A percentile compares a stretch with the other conserved stretches of the same genome.
Evolutionary conservation across 805 yeast species (phyloP).

Genomic region (Suhomyces xylopsoci): DNA sequence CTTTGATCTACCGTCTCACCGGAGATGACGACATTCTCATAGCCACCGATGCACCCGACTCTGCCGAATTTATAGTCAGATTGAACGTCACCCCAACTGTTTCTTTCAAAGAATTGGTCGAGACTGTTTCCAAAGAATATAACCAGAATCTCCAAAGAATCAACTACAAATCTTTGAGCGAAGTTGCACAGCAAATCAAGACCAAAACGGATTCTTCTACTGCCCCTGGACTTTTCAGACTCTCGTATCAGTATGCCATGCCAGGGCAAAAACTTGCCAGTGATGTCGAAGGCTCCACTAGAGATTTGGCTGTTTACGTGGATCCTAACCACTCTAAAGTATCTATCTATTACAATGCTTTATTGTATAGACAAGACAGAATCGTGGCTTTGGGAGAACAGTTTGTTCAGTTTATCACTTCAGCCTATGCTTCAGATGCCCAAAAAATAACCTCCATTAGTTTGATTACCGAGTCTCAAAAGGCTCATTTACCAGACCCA

Average conservation of each 20-base stretch:
- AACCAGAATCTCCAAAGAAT: conserved; percentile 33
- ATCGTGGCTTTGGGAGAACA: conserved; percentile 71
- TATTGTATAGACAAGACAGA: conserved; percentile 70
- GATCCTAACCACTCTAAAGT: conserved; percentile 24
- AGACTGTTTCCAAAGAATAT: conserved; percentile 43
- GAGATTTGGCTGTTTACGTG: conserved; percentile 59
- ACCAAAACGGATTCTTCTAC: conserved; percentile 47
- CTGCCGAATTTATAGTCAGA: conserved; percentile 58
- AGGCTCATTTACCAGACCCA: conserved; percentile 75
- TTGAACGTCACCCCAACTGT: conserved; percentile 53
- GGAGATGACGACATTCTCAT: conserved; percentile 94
- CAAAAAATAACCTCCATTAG: conserved; percentile 56
- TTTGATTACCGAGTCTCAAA: conserved; percentile 68
- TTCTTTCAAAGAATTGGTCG: conserved; percentile 53
- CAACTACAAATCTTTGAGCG: conserved; percentile 47
- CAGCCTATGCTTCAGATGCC: conserved; percentile 33
- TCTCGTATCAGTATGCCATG: conserved; percentile 51
- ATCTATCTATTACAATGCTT: conserved; percentile 65
- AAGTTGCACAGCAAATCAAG: conserved; percentile 53
- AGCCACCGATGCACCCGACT: conserved; percentile 54
- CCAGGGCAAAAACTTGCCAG: conserved; percentile 42
- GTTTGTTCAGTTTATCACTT: conserved; percentile 49
- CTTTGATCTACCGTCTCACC: conserved; percentile 72
- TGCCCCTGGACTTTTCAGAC: conserved; percentile 61
- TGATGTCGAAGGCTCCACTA: conserved; percentile 50